These are phyloP conservation scores for Neurospora tetraspora DNA, from an alignment of 495 filamentous ascomycete species.

Conservation along the genomic window DNA sequence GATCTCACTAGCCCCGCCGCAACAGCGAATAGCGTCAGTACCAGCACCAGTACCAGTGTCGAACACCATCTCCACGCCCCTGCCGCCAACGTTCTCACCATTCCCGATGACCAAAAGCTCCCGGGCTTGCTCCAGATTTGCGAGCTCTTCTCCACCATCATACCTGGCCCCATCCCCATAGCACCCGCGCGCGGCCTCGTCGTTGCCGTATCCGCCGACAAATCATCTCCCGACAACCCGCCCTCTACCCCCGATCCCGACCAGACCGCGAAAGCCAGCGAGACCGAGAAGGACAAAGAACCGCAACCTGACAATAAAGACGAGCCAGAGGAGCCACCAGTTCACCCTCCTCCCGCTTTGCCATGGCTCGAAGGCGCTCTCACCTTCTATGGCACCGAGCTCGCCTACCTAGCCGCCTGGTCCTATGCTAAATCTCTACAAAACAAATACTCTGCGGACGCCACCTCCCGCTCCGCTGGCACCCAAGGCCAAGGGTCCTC, in stretches of 20 bases:
- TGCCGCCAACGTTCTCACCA: conserved; percentile 3
- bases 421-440: conserved; percentile 35
- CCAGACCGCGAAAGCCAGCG: background rate
- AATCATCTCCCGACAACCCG: background rate
- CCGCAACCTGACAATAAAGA: background rate
- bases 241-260: conserved; percentile 4
- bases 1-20: conserved; percentile 15
- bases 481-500: background rate
- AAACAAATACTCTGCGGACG: background rate
- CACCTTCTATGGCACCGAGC: conserved; percentile 67
- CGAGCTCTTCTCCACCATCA: conserved; percentile 21
- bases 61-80: conserved; percentile 1
- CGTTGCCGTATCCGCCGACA: background rate
- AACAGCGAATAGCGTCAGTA: conserved; percentile 8
- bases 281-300: background rate
- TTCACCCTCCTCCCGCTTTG: conserved; percentile 3
- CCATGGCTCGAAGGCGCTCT: conserved; percentile 53
- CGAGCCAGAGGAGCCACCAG: background rate
- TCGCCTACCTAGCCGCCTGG: conserved; percentile 51
- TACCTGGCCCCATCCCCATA: conserved; percentile 8
- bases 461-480: background rate
- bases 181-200: background rate
- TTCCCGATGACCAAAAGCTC: conserved; percentile 12
- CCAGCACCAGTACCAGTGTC: conserved; percentile 15
- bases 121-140: conserved; percentile 24